Base-by-base conservation (phyloP, 305 asterid species). In the Rubia peregrina region DNA sequence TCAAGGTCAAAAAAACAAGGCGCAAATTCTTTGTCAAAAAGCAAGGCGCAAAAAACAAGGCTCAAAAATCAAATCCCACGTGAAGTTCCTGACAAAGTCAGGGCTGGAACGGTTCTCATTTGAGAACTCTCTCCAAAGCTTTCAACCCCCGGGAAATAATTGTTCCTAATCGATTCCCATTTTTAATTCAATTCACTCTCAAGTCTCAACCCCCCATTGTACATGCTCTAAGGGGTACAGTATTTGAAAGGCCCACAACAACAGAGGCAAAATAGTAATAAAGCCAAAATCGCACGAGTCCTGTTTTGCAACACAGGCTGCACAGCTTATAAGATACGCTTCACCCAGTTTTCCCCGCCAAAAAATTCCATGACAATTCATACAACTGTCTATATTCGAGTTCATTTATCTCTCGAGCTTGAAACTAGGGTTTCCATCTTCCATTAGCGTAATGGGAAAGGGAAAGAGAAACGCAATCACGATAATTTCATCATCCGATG, bases 401-500 rank as follows among this genome's bases (percentile, higher is more conserved):
- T 33, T 46, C 69, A 36, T n/a, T 42, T 14, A 13, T 4, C 43
- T 41, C 16, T 19, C 55, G 44, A 38, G 36, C 43, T 61, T 14
- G 21, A 63, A 6, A 19, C 22, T 74, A 51, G 77, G 70, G 74
- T 41, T 74, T 69, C 13, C 3, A 10, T 30, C 55, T 61, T 21
- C 51, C 41, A 26, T 16, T 40, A 3, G 67, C 33, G 22, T 38
- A 61, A 89, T 87, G 98, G 89, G 86, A 71, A 92, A 76, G 81
- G 83, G 78, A 66, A 92, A 88, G 77, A 74, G 96, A 79, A 85
- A 72, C 46, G 69, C 78, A 4, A 42, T 83, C 69, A 48, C 86
- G 68, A 78, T 87, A 24, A 79, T 92, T 56, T 86, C 88, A 16
- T 88, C 97, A 6, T 86, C 96, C 13, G 92, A 85, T 16, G 90